Conservation (phyloP, 352 stramenopile species). For the Phytophthora sojae region DNA sequence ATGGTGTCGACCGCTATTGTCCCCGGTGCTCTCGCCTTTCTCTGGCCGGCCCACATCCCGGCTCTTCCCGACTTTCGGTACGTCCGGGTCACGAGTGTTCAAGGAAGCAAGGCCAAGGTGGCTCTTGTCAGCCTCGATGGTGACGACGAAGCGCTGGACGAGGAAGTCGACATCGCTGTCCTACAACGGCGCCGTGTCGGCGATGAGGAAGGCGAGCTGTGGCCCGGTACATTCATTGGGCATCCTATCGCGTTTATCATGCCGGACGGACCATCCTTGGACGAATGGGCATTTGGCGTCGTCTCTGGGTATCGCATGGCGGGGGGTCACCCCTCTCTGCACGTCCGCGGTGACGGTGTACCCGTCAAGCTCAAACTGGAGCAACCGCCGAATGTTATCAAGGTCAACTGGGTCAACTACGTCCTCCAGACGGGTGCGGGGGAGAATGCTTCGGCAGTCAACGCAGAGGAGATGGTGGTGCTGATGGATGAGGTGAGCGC, state of each 20-base stretch:
- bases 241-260: conserved; percentile 16
- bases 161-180: neutral
- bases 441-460: neutral
- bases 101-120: neutral
- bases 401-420: conserved; percentile 15
- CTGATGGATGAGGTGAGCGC: neutral
- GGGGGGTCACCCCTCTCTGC: neutral
- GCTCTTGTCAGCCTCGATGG: neutral
- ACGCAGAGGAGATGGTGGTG: neutral
- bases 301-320: conserved; percentile 18
- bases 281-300: conserved; percentile 17
- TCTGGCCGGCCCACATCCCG: neutral
- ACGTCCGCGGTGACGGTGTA: neutral
- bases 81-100: neutral
- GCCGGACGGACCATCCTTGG: neutral
- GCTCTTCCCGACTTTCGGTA: neutral
- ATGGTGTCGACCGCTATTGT: neutral
- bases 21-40: neutral
- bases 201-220: conserved; percentile 7
- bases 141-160: neutral
- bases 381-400: conserved; percentile 2
- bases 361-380: neutral
- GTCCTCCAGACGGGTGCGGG: neutral
- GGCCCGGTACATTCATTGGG: conserved; percentile 7
- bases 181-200: neutral